phyloP scores from a whole-genome alignment of 106 monocot species.

The Acorus gramineus region DNA sequence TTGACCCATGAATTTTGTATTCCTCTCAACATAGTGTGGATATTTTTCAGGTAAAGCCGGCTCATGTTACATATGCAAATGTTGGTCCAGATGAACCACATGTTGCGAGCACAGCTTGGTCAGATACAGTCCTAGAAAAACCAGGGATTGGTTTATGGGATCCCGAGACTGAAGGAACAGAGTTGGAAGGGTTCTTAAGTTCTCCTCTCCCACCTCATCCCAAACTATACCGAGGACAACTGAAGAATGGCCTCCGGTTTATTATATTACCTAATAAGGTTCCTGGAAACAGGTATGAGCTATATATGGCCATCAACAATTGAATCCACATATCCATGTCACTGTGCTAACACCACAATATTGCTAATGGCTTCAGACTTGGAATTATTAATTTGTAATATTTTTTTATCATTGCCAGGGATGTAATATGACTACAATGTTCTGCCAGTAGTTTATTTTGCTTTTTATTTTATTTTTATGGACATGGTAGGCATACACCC shows the following conservation, averaged over 20 bases:
- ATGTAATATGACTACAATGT: too few species aligned
- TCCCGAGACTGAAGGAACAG: conserved; percentile 28
- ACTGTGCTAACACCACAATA: too few species aligned
- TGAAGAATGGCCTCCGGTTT: conserved; percentile 89
- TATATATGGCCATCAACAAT: not conserved
- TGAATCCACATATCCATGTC: too few species aligned
- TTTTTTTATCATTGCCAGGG: too few species aligned
- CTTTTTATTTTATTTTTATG: too few species aligned
- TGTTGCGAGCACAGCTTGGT: conserved; percentile 66
- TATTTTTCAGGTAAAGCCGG: conserved; percentile 34
- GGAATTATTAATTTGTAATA: too few species aligned
- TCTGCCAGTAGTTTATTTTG: too few species aligned
- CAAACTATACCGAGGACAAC: conserved; percentile 69
- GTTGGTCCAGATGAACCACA: conserved; percentile 94
- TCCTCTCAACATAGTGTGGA: not conserved
- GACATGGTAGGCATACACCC: too few species aligned
- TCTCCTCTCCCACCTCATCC: conserved; percentile 75
- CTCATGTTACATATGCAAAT: conserved; percentile 41
- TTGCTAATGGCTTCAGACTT: too few species aligned
- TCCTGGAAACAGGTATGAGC: conserved; percentile 75
- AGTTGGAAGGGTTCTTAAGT: conserved; percentile 44
- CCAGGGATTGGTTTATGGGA: conserved; percentile 32
- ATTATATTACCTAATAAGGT: conserved; percentile 90
- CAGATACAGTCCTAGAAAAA: conserved; percentile 58
- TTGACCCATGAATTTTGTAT: too few species aligned